A percentile compares a stretch with the other conserved stretches of the same genome.
Evolutionary conservation across 2,329 filamentous ascomycete genomes (phyloP).

Genomic region (Seiridium cupressi): DNA sequence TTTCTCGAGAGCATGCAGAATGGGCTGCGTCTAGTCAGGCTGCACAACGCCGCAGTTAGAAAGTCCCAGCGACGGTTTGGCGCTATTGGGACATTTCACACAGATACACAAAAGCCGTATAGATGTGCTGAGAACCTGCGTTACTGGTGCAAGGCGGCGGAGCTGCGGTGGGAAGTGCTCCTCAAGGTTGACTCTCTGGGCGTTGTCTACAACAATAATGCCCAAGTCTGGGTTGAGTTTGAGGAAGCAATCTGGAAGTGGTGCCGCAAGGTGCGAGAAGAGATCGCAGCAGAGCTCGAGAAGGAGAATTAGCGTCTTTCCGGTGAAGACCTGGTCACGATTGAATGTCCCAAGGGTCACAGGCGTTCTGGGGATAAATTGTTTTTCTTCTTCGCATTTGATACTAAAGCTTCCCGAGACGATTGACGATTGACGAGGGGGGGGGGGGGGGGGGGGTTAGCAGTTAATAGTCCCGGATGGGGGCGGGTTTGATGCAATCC

Average conservation of each 20-base stretch:
- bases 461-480: not conserved
- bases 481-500: not conserved
- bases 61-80: constrained; percentile 86
- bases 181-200: constrained; percentile 83
- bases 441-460: too few relatives aligned
- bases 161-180: constrained; percentile 87
- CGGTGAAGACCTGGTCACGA: not conserved
- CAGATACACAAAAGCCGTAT: constrained; percentile 93
- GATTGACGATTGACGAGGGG: too few relatives aligned
- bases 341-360: not conserved
- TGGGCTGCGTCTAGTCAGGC: constrained; percentile 75
- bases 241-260: constrained; percentile 81
- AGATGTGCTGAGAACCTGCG: constrained; percentile 89
- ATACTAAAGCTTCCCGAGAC: too few relatives aligned
- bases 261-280: constrained; percentile 78
- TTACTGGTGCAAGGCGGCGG: constrained; percentile 94
- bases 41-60: constrained; percentile 87
- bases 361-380: not conserved
- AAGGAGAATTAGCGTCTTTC: not conserved
- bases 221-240: constrained; percentile 74
- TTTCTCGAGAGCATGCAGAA: constrained; percentile 75
- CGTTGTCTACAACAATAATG: constrained; percentile 72
- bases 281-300: constrained; percentile 67
- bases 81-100: constrained; percentile 83
- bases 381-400: not conserved